Base-by-base conservation (phyloP, 2,329 filamentous ascomycete genomes). In the Fusarium buharicum region DNA sequence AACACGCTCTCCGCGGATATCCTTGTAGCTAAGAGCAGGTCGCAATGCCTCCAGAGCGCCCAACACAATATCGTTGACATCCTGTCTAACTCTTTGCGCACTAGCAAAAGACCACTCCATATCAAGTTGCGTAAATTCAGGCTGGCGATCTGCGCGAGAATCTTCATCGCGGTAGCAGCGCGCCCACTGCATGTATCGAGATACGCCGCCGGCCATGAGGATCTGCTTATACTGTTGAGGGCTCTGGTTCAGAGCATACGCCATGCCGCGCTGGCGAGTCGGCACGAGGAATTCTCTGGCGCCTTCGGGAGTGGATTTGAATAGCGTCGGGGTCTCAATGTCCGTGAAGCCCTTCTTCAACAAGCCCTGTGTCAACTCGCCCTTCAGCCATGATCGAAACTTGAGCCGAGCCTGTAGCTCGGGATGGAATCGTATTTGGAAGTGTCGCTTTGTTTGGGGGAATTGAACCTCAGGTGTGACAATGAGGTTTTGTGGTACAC, bases 181-280 rank as follows among this genome's bases (percentile, higher is more conserved):
- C 2, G 95, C 96, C 77, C 97, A 92, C 70, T 99, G 95, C 75
- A 90, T 96, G 74, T 99, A 99, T 36, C 84, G 86, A 1, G 83
- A 79, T 11, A 97, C 84, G 0, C 94, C 94, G 59, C 91, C 90
- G 0, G 93, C 91, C 93, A 99, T 98, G 37, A 99, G 84, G 2
- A 97, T 91, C 78, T 99, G 95, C 78, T 99, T 99, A 74, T 98
- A 99, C 75, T 99, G 95, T 75, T 99, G 95, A 1, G 95, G 95
- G 65, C 94, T 98, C 74, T 99, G 96, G 0, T 93, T 93, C 17
- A 99, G 80, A 9, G 95, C 95, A 75, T 98, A 99, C 4, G 92
- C 93, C 58, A 88, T 79, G 0, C 92, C 92, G 2, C 82, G 83
- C 31, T 83, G 85, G 24, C 95, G 83, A 1, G 93, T 96, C 0